Conservation (phyloP, 176 grass and related monocot genomes). For the bread wheat (Triticum aestivum) region IWGSC_CS_RefSeq_v2.1 NC_057795.1:454249865-454250364, state of each 20-base stretch:
- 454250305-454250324: constrained; percentile 5
- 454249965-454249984: constrained; percentile 99
- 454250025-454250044: constrained; percentile 62
- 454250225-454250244: constrained; percentile 87
- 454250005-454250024: constrained; percentile 86
- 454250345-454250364: constrained; percentile 88
- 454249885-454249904: background rate
- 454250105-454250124: background rate
- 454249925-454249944: background rate
- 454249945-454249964: constrained; percentile 49
- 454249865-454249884: background rate
- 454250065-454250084: constrained; percentile 95
- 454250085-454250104: constrained; percentile 80
- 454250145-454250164: background rate
- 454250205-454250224: constrained; percentile 65
- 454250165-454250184: background rate
- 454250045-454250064: constrained; percentile 78
- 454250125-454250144: background rate
- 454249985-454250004: constrained; percentile 99
- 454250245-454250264: constrained; percentile 90
- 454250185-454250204: constrained; percentile 1
- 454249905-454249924: background rate
- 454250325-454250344: constrained; percentile 21
- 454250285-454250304: constrained; percentile 22
- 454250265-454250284: constrained; percentile 74